Conservation (phyloP, 164 flowering plant species). For the Magnolia kwangsiensis region DNA sequence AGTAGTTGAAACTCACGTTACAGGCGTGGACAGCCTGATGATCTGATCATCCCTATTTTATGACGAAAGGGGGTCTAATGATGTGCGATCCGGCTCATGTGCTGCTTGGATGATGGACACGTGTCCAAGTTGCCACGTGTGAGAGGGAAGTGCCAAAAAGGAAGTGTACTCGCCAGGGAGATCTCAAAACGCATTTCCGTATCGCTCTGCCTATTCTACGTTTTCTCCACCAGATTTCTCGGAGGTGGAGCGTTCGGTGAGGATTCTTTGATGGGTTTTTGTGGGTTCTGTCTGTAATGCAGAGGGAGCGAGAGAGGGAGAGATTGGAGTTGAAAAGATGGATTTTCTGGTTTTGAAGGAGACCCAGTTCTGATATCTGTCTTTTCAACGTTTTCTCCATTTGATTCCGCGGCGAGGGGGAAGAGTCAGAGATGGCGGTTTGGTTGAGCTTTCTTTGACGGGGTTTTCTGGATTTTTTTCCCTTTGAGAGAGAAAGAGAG, state of each 20-base stretch:
- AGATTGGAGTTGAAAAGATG: background rate
- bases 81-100: background rate
- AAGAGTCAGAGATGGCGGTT: background rate
- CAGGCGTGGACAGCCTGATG: background rate
- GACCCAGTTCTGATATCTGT: background rate
- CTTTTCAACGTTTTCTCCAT: background rate
- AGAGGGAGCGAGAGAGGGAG: background rate
- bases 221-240: slow-evolving; percentile 20
- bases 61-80: background rate
- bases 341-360: background rate
- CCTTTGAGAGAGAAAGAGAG: background rate
- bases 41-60: background rate
- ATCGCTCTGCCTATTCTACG: slow-evolving; percentile 8
- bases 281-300: slow-evolving; percentile 11
- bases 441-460: background rate
- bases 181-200: background rate
- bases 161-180: background rate
- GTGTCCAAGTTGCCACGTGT: background rate
- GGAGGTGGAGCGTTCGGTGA: slow-evolving; percentile 1
- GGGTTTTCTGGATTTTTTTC: background rate
- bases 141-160: background rate
- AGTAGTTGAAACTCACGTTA: background rate
- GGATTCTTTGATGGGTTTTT: slow-evolving; percentile 17
- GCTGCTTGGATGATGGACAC: background rate
- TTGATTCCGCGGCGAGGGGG: background rate